A percentile compares a stretch with the other conserved stretches of the same genome.
Evolutionary conservation across 2,329 filamentous ascomycete genomes (phyloP).

Genomic region (Fusarium anthophilum): DNA sequence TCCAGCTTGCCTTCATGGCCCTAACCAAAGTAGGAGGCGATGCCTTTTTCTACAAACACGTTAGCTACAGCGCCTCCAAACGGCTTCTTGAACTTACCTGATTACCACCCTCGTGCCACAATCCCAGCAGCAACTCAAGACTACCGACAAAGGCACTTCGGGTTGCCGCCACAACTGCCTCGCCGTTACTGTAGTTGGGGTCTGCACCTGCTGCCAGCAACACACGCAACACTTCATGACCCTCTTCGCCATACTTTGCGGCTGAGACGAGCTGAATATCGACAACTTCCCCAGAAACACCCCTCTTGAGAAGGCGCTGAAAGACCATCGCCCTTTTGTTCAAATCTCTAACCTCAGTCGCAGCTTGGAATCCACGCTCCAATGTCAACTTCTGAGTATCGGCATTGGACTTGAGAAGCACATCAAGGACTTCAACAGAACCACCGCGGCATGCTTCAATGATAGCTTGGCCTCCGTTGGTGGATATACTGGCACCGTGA

Average conservation of each 20-base stretch:
- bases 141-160: slow-evolving; percentile 60
- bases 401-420: slow-evolving; percentile 57
- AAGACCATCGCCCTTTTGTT: slow-evolving; percentile 60
- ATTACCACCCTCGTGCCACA: slow-evolving; percentile 52
- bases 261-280: slow-evolving; percentile 64
- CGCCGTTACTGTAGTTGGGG: slow-evolving; percentile 63
- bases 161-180: slow-evolving; percentile 64
- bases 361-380: slow-evolving; percentile 63
- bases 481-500: slow-evolving; percentile 61
- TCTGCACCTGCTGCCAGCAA: slow-evolving; percentile 63
- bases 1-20: slow-evolving; percentile 64
- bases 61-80: slow-evolving; percentile 23
- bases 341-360: slow-evolving; percentile 62
- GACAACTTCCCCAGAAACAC: slow-evolving; percentile 60
- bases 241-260: slow-evolving; percentile 60
- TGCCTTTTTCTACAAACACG: slow-evolving; percentile 53
- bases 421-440: slow-evolving; percentile 57
- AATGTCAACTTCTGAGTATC: slow-evolving; percentile 55
- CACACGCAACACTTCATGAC: slow-evolving; percentile 58
- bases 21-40: slow-evolving; percentile 58
- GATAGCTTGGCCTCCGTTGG: slow-evolving; percentile 62
- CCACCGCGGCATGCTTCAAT: slow-evolving; percentile 64
- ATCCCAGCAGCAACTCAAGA: slow-evolving; percentile 61
- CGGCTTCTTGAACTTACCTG: slow-evolving; percentile 49
- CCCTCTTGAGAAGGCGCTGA: slow-evolving; percentile 59